Conservation (phyloP, 2,329 filamentous ascomycete genomes). For the Penicillium vulpinum region DNA sequence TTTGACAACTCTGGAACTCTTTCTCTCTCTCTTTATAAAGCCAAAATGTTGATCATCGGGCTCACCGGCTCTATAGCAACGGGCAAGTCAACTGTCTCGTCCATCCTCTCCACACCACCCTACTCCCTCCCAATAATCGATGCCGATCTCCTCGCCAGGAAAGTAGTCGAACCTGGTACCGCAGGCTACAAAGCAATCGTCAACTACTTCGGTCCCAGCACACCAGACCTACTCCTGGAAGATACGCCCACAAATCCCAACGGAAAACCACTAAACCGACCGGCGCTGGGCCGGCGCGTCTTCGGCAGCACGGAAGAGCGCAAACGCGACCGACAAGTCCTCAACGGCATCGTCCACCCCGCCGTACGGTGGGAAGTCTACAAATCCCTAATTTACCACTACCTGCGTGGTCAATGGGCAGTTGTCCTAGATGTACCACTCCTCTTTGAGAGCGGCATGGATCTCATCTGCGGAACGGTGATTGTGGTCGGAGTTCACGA, state of each 20-base stretch:
- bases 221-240: constrained; percentile 78
- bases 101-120: constrained; percentile 73
- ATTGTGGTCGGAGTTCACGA: constrained; percentile 84
- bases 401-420: constrained; percentile 76
- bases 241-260: constrained; percentile 32
- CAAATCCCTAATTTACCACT: constrained; percentile 68
- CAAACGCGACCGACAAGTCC: constrained; percentile 68
- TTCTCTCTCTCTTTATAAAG: neutral
- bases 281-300: constrained; percentile 78
- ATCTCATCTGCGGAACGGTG: constrained; percentile 79
- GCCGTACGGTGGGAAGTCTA: constrained; percentile 84
- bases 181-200: constrained; percentile 80
- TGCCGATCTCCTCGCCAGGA: constrained; percentile 85
- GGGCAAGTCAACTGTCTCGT: constrained; percentile 94
- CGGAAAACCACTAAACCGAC: constrained; percentile 73
- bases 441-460: constrained; percentile 84
- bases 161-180: constrained; percentile 92
- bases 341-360: constrained; percentile 92
- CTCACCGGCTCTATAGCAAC: constrained; percentile 97
- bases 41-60: constrained; percentile 83
- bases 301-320: constrained; percentile 77
- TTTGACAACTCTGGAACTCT: neutral
- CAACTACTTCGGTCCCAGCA: constrained; percentile 74
- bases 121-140: constrained; percentile 90
- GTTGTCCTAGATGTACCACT: constrained; percentile 91